Evolutionary conservation across 352 stramenopile genomes (phyloP), one percentile per base, ranked within the genome.

Genomic region (Globisporangium sylvaticum): DNA sequence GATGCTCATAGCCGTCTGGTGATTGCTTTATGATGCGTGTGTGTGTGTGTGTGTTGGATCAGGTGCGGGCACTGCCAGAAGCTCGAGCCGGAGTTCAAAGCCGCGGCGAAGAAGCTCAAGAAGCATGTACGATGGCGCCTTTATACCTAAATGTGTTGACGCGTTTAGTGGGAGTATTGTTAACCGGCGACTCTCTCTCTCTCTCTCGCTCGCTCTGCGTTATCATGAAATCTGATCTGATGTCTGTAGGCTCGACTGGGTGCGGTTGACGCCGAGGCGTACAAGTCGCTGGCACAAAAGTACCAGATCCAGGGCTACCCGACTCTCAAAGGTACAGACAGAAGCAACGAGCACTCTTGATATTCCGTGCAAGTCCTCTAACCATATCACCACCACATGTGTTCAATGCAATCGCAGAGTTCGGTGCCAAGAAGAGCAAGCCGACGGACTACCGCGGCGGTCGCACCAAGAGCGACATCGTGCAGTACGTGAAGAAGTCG

Each of bases 51-150:
- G 12, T 57, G 12, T 12, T 27, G 25, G 18, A 20, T 20, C 56
- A 90, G 82, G 82, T 98, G 91, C 59, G 93, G 93, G 0, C 93
- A 98, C 73, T 98, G 93, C 75, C 90, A 98, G 74, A 73, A 87
- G 34, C 73, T 98, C 18, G 87, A 94, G 62, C 92, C 92, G 0
- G 85, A 97, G 71, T 98, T 86, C 79, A 92, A 96, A 68, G 73
- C 74, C 12, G 89, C 91, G 0, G 92, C 92, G 9, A 92, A 90
- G 72, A 89, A 93, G 63, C 79, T 98, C 25, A 92, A 91, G 68
- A 81, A 84, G 56, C 75, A 90, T 60, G 85, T 92, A 70, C 24
- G 70, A 22, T 64, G 29, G 3, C 4, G 15, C 6, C 44, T 25
- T 24, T 12, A 22, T 4, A 50, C 12, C 22, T 29, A 20, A 44